Base-by-base conservation (phyloP, 2,329 filamentous ascomycete genomes). In the Acarospora socialis region DNA sequence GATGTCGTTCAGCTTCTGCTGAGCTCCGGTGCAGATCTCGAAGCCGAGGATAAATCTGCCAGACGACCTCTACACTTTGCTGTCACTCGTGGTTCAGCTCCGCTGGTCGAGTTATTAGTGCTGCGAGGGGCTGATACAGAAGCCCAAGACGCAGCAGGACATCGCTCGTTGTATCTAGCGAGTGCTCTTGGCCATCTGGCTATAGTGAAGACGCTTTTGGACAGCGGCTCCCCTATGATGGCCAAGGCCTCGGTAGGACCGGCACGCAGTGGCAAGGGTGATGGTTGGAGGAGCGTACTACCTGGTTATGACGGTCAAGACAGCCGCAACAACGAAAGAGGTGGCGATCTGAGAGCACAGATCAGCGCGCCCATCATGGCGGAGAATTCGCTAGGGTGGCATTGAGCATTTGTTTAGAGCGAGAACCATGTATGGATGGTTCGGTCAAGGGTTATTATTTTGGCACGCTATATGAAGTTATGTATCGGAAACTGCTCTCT, bases 381-480 rank as follows among this genome's bases (percentile, higher is more conserved):
- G 3, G 84, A 92, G 64, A 94, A 94, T 67, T 92, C 83, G 31
- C 70, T 94, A 43, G 86, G 86, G 48, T 94, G 86, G 86, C 92
- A 92, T 64, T 94, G 68, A 73, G 47, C n/a, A 22, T n/a, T n/a
- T n/a, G n/a, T n/a, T n/a, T n/a, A n/a, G n/a, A n/a, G n/a, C n/a
- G n/a, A n/a, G n/a, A n/a, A n/a, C n/a, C n/a, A n/a, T n/a, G n/a
- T n/a, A n/a, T n/a, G n/a, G n/a, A n/a, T n/a, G n/a, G n/a, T n/a
- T n/a, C n/a, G n/a, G n/a, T n/a, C n/a, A n/a, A n/a, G n/a, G n/a
- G n/a, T n/a, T n/a, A n/a, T n/a, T n/a, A n/a, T n/a, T n/a, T n/a
- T n/a, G n/a, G n/a, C n/a, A n/a, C n/a, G n/a, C n/a, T n/a, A n/a
- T n/a, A n/a, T n/a, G n/a, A n/a, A n/a, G n/a, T n/a, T n/a, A n/a